Evolutionary conservation across 768 basidiomycete genomes (phyloP), one percentile per base, ranked within the genome.

Genomic region (Macrolepiota fuliginosa): DNA sequence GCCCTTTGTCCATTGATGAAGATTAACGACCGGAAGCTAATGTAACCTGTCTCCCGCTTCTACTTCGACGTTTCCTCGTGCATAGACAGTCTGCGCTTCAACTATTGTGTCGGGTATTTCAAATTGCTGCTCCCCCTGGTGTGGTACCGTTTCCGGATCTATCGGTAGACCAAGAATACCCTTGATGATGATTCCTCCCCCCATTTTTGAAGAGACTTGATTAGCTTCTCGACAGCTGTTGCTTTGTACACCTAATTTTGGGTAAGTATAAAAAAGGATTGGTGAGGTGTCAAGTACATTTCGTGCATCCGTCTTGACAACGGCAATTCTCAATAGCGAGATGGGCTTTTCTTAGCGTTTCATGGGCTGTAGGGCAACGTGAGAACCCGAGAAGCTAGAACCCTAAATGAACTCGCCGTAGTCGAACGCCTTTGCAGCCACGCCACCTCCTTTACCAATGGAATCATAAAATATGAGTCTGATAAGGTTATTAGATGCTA

Each of bases 401-500:
- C 9, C 29, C 47, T 29, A 4, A 35, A 64, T 78, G 29, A 67
- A 90, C 42, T 19, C 1, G 42, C 92, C 83, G 66, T 91, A 86
- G 67, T 95, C 94, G 67, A 94, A 94, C 2, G 90, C 92, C 68
- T 88, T 92, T 2, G 85, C 83, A 32, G 90, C 83, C 5, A 90
- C 78, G 0, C 91, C 89, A 17, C 89, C 88, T n/a, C 80, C 81
- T 66, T 83, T 85, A 1, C 88, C 90, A 9, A 83, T 76, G 19
- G 79, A 71, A 63, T 95, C 94, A 66, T 91, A 94, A 67, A 96
- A 90, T 40, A 95, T 87, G 22, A 96, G 73, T 64, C 92, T 92
- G 62, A 22, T 11, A 25, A 22, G 49, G 32, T 13, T 37, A 13
- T 58, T 32, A 36, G 25, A 52, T 24, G 3, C 15, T 49, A n/a